Evolutionary conservation across 225 moss, liverwort and hornwort genomes (phyloP).

Genomic region (Bryum argenteum): DNA sequence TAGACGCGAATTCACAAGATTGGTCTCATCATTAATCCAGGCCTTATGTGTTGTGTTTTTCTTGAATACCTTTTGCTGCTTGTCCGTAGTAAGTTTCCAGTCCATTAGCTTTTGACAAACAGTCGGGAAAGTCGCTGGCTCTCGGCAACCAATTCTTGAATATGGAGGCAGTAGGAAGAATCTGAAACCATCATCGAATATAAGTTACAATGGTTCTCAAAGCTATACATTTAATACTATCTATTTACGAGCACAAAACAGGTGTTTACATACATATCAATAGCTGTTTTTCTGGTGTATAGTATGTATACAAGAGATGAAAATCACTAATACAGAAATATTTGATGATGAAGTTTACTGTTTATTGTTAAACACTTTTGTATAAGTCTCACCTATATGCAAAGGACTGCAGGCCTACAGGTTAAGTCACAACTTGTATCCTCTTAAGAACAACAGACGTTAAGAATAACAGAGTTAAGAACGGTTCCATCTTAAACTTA

Average conservation of each 20-base stretch:
- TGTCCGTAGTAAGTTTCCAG: neutral
- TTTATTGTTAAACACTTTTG: neutral
- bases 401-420: neutral
- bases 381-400: neutral
- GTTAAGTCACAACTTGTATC: neutral
- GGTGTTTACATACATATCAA: neutral
- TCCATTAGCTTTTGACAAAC: constrained; percentile 10
- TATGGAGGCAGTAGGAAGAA: neutral
- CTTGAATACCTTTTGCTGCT: neutral
- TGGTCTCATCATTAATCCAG: neutral
- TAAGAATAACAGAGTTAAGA: neutral
- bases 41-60: neutral
- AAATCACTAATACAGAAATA: neutral
- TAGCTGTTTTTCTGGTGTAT: neutral
- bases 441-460: neutral
- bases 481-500: neutral
- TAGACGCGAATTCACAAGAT: neutral
- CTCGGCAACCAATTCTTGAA: constrained; percentile 11
- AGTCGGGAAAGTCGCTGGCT: constrained; percentile 8
- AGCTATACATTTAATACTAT: neutral
- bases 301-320: neutral
- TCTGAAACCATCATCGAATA: neutral
- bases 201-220: neutral
- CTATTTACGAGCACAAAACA: neutral
- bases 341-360: neutral